Evolutionary conservation across 305 asterid species (phyloP), one percentile per base, ranked within the genome.

Genomic region (Ajuga reptans): DNA sequence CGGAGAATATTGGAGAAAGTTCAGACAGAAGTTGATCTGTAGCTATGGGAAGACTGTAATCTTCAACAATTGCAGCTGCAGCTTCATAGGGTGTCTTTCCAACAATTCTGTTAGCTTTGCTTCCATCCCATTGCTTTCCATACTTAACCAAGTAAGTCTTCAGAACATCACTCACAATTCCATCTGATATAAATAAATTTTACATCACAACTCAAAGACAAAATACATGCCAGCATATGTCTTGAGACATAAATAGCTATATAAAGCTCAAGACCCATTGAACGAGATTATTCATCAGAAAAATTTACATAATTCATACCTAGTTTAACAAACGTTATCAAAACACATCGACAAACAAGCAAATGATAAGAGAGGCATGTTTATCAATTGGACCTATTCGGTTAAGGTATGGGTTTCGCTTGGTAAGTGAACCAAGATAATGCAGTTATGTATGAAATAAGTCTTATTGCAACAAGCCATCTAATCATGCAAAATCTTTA

Each of bases 1-100:
- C 66, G 7, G 95, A 77, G 62, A 92, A 86, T 47, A 81, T 76
- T 24, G 91, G 87, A 54, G 64, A 75, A 79, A 84, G 67, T 71
- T 92, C 91, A 9, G 87, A 76, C 34, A 92, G 78, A 72, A 90
- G 84, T 64, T 82, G 86, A 69, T 88, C 84, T 47, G 84, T 46
- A 10, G 89, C 79, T 51, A 90, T 16, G 21, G 98, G 84, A 68
- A 92, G 96, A 54, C 69, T 85, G 69, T 87, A 92, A 75, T 83
- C 97, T 80, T 92, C 89, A 52, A 90, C 86, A 71, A 92, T 79
- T 34, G 84, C 87, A 58, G 85, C 79, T 16, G 97, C 97, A 75
- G 93, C 95, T 75, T 92, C 95, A 79, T 75, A 69, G 47, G 96
- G 96, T 51, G 96, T 81, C 84, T 83, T 90, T 66, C 98, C 98